Evolutionary conservation across 257 asterid genomes (phyloP).

Genomic region (Phtheirospermum japonicum): DNA sequence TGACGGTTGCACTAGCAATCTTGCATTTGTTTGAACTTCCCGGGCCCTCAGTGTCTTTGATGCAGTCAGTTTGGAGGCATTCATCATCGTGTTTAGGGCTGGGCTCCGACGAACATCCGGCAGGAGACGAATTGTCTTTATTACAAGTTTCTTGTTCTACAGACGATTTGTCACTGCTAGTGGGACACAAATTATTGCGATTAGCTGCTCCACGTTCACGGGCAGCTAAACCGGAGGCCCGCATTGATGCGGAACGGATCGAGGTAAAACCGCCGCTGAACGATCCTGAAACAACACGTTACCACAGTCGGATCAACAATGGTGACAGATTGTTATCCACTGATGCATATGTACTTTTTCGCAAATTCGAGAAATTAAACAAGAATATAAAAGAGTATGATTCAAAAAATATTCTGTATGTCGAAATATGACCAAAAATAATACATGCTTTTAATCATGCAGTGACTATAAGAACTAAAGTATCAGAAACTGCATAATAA

Average conservation of each 20-base stretch:
- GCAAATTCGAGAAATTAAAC: neutral
- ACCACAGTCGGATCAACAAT: slow-evolving; percentile 20
- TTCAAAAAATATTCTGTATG: neutral
- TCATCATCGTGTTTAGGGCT: slow-evolving; percentile 29
- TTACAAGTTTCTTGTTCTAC: slow-evolving; percentile 33
- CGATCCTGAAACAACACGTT: slow-evolving; percentile 50
- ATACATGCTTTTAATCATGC: no score
- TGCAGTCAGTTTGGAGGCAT: slow-evolving; percentile 30
- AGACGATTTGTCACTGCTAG: slow-evolving; percentile 36
- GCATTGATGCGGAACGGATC: slow-evolving; percentile 63
- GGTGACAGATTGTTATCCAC: slow-evolving; percentile 11
- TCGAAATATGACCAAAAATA: no score
- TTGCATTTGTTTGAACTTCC: slow-evolving; percentile 33
- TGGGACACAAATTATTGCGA: slow-evolving; percentile 24
- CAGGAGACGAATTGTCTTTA: slow-evolving; percentile 28
- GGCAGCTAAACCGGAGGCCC: slow-evolving; percentile 88
- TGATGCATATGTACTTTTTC: neutral
- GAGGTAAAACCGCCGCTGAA: slow-evolving; percentile 50
- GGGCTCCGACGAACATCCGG: slow-evolving; percentile 28
- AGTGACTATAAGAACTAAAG: neutral
- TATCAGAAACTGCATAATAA: neutral
- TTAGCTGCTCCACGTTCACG: slow-evolving; percentile 37
- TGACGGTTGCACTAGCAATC: slow-evolving; percentile 50
- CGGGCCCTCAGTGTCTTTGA: slow-evolving; percentile 33
- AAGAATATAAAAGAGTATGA: neutral